A percentile compares a stretch with the other conserved stretches of the same genome.
Evolutionary conservation across 345 rosid species (phyloP).

Genomic region (Lepidium sativum): DNA sequence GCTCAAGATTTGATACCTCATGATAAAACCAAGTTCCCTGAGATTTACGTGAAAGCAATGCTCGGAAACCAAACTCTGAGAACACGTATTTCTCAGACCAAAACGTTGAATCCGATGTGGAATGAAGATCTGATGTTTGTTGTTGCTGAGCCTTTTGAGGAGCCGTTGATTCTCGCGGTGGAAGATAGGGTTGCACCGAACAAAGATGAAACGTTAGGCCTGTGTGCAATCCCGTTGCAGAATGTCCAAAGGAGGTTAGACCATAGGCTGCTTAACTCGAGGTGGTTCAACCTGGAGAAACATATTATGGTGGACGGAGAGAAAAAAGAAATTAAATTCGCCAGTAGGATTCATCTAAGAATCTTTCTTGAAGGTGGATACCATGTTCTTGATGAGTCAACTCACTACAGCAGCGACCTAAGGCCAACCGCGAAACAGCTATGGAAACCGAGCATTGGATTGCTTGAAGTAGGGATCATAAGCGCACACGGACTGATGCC

Average conservation of each 20-base stretch:
- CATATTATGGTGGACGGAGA: slow-evolving; percentile 65
- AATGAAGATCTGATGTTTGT: slow-evolving; percentile 96
- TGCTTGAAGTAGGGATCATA: slow-evolving; percentile 40
- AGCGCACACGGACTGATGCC: slow-evolving; percentile 87
- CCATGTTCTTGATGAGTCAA: slow-evolving; percentile 97
- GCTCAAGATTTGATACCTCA: slow-evolving; percentile 82
- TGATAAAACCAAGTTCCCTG: slow-evolving; percentile 76
- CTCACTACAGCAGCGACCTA: slow-evolving; percentile 89
- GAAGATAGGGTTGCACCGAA: slow-evolving; percentile 68
- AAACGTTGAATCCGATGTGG: slow-evolving; percentile 87
- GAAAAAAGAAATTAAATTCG: slow-evolving; percentile 68
- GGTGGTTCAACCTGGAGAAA: slow-evolving; percentile 87
- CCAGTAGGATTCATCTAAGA: slow-evolving; percentile 83
- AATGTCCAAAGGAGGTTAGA: slow-evolving; percentile 72
- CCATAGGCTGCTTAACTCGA: slow-evolving; percentile 57
- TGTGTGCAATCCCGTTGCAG: slow-evolving; percentile 49
- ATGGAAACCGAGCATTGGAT: slow-evolving; percentile 75
- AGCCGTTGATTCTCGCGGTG: slow-evolving; percentile 57
- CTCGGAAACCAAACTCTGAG: slow-evolving; percentile 57
- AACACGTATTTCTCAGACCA: slow-evolving; percentile 55
- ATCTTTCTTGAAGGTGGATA: slow-evolving; percentile 90
- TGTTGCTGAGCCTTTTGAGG: slow-evolving; percentile 89
- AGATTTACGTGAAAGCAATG: slow-evolving; percentile 65
- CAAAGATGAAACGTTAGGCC: slow-evolving; percentile 73
- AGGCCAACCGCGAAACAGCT: slow-evolving; percentile 91